Conservation (phyloP, 192 early-diverging fungal species). For the Cetraspora pellucida region DNA sequence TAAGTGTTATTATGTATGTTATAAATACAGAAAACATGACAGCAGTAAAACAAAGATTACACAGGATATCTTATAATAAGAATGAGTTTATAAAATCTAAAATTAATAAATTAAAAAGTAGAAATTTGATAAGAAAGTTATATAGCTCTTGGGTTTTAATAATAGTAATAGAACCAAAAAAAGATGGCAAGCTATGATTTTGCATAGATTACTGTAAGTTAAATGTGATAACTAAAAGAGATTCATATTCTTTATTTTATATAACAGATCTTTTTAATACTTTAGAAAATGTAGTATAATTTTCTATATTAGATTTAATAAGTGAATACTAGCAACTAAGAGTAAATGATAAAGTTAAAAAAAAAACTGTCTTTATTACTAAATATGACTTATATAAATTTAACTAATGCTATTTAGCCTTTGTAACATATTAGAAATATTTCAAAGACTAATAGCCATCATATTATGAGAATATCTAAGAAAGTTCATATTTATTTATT, state of each 20-base stretch:
- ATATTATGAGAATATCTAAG: constrained; percentile 14
- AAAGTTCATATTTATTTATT: constrained; percentile 28
- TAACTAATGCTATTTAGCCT: constrained; percentile 38
- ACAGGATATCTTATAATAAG: too few relatives aligned
- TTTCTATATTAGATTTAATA: constrained; percentile 34
- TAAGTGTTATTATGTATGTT: too few relatives aligned
- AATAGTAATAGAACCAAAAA: constrained; percentile 47
- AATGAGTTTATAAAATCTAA: too few relatives aligned
- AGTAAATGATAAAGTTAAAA: not conserved
- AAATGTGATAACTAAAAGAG: constrained; percentile 43
- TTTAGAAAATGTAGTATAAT: not conserved
- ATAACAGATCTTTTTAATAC: constrained; percentile 43
- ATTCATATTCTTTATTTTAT: constrained; percentile 45
- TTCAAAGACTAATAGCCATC: constrained; percentile 27
- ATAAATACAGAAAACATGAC: too few relatives aligned
- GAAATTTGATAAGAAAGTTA: too few relatives aligned
- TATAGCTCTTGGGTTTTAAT: constrained; percentile 39
- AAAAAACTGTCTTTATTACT: constrained; percentile 37
- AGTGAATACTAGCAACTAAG: constrained; percentile 34
- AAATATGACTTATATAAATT: constrained; percentile 30
- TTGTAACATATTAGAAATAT: constrained; percentile 31
- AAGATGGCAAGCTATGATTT: constrained; percentile 40
- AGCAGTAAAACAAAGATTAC: too few relatives aligned
- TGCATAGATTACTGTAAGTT: constrained; percentile 50
- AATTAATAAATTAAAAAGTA: too few relatives aligned